A percentile compares a stretch with the other conserved stretches of the same genome.
Evolutionary conservation across 2,329 filamentous ascomycete genomes (phyloP).

Genomic region (Alternaria arbusti): DNA sequence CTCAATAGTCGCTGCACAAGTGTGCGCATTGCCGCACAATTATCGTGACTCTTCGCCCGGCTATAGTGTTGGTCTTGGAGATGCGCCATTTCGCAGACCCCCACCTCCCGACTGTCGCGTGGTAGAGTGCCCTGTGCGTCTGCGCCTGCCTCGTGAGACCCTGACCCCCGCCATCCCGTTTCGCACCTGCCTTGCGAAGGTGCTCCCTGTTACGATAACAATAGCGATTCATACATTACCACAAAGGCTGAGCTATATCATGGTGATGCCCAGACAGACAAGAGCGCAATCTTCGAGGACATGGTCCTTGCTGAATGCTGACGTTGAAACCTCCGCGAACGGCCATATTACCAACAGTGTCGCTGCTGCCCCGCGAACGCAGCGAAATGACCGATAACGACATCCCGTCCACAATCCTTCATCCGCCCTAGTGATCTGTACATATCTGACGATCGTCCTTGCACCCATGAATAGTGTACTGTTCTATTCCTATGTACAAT

Average conservation of each 20-base stretch:
- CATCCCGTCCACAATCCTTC: not conserved
- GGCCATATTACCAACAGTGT: not conserved
- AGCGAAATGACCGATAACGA: not conserved
- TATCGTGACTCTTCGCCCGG: not conserved
- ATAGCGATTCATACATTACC: not conserved
- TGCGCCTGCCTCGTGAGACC: constrained; percentile 2
- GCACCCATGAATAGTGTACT: not conserved
- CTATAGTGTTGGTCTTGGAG: not conserved
- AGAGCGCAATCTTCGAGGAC: not conserved
- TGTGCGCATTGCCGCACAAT: constrained; percentile 3
- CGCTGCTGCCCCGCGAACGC: not conserved
- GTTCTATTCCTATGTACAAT: not conserved
- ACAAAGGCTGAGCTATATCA: not conserved
- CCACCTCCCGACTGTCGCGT: constrained; percentile 7
- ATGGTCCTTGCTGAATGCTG: not conserved
- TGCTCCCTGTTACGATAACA: not conserved
- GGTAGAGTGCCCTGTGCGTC: constrained; percentile 12
- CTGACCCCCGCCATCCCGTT: constrained; percentile 7
- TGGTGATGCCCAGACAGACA: not conserved
- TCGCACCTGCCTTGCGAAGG: constrained; percentile 8
- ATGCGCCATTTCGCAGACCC: constrained; percentile 5
- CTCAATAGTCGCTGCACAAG: not conserved
- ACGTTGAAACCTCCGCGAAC: not conserved
- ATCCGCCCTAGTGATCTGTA: not conserved
- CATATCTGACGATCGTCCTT: not conserved